phyloP scores from a whole-genome alignment of 768 basidiomycete species.

The Trametes coccinea region DNA sequence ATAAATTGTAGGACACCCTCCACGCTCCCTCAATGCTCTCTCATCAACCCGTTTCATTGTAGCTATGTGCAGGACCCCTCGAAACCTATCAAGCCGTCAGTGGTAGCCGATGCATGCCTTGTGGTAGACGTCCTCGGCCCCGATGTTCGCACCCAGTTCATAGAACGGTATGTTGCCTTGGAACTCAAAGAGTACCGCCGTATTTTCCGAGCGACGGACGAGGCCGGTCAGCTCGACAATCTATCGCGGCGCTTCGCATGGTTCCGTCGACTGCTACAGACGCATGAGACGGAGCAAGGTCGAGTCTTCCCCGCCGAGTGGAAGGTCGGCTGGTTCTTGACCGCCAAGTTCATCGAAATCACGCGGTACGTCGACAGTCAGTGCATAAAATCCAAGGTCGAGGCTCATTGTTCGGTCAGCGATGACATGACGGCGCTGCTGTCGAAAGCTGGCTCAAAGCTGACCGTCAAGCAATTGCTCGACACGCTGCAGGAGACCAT shows the following conservation, averaged over 20 bases:
- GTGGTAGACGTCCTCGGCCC: slow-evolving; percentile 86
- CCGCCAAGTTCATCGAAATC: slow-evolving; percentile 86
- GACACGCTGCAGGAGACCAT: slow-evolving; percentile 84
- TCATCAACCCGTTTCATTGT: not conserved
- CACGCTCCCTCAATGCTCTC: too few relatives aligned
- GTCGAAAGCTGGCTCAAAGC: slow-evolving; percentile 70
- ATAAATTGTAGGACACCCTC: slow-evolving; percentile 70
- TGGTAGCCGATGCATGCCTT: slow-evolving; percentile 81
- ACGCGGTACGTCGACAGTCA: slow-evolving; percentile 60
- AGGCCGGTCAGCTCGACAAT: slow-evolving; percentile 96
- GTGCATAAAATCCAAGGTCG: not conserved
- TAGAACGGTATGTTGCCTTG: slow-evolving; percentile 86
- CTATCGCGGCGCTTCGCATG: slow-evolving; percentile 90
- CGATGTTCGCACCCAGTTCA: slow-evolving; percentile 77
- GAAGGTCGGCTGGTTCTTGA: slow-evolving; percentile 80
- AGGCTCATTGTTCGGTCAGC: slow-evolving; percentile 40
- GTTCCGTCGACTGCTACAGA: slow-evolving; percentile 84
- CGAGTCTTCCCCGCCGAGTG: slow-evolving; percentile 83
- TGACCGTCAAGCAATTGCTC: slow-evolving; percentile 77
- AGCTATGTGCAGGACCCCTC: slow-evolving; percentile 80
- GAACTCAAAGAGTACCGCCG: slow-evolving; percentile 95
- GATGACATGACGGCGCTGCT: slow-evolving; percentile 83
- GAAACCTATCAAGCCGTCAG: slow-evolving; percentile 60
- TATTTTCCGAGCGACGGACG: slow-evolving; percentile 90
- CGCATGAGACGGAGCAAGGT: slow-evolving; percentile 86